Evolutionary conservation across 768 basidiomycete species (phyloP).

Genomic region (Galerina sulciceps): DNA sequence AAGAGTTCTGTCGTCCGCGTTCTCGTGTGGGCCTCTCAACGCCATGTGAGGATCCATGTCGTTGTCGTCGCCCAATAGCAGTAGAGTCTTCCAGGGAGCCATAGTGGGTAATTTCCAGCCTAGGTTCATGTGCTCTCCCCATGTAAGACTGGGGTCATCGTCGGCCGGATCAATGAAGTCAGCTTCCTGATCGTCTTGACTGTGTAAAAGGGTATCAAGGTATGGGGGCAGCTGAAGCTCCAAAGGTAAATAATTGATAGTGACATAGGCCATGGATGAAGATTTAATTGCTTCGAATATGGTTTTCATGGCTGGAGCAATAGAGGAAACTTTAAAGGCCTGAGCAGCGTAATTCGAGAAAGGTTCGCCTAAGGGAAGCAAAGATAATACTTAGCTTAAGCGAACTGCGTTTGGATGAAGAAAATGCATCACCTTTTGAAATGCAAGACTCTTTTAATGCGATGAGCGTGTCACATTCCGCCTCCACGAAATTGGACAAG

Average conservation of each 20-base stretch:
- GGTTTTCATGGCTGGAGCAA: conserved; percentile 79
- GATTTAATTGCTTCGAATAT: conserved; percentile 82
- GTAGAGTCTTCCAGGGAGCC: conserved; percentile 89
- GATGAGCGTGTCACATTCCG: conserved; percentile 74
- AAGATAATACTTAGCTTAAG: background rate
- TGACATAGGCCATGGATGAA: conserved; percentile 76
- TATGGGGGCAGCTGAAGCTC: conserved; percentile 88
- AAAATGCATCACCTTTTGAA: conserved; percentile 53
- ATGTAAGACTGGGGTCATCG: conserved; percentile 54
- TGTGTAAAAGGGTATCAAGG: conserved; percentile 72
- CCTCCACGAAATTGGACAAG: conserved; percentile 82
- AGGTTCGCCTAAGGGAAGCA: conserved; percentile 50
- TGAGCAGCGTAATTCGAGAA: conserved; percentile 59
- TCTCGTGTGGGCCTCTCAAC: conserved; percentile 60
- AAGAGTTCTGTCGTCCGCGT: conserved; percentile 65
- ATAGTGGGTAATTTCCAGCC: conserved; percentile 79
- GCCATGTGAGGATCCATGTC: conserved; percentile 64
- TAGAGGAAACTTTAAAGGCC: conserved; percentile 67
- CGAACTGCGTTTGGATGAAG: conserved; percentile 11
- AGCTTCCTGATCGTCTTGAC: conserved; percentile 59
- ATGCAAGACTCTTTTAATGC: conserved; percentile 73
- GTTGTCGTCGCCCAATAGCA: conserved; percentile 69
- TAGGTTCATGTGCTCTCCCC: conserved; percentile 71
- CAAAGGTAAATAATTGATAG: conserved; percentile 77
- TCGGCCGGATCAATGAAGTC: conserved; percentile 55